Percentiles rank a stretch among this genome's conserved stretches.
Evolutionary conservation across 108 stramenopile genomes (phyloP).

Genomic region (Discostella pseudostelligera): DNA sequence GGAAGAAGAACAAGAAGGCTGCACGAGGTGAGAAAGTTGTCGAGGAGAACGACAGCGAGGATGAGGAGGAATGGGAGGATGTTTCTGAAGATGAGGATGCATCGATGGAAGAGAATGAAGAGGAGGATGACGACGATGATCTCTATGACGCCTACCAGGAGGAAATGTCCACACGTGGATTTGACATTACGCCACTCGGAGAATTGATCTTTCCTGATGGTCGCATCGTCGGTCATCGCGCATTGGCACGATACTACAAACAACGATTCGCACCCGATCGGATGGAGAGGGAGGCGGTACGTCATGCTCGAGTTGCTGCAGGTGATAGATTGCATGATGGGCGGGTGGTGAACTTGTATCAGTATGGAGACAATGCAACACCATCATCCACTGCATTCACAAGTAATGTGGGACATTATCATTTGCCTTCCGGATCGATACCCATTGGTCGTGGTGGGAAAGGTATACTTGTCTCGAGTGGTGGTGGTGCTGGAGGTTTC

Average conservation of each 20-base stretch:
- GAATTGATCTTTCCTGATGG: slow-evolving; percentile 88
- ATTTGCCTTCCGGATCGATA: slow-evolving; percentile 5
- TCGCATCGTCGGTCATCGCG: slow-evolving; percentile 85
- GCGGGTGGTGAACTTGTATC: slow-evolving; percentile 59
- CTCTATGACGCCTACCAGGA: slow-evolving; percentile 73
- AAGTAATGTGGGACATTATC: not conserved
- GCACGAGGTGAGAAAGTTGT: slow-evolving; percentile 3
- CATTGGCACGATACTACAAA: slow-evolving; percentile 76
- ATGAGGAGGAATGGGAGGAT: slow-evolving; percentile 67
- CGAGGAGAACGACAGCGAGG: slow-evolving; percentile 43
- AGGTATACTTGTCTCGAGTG: slow-evolving; percentile 57
- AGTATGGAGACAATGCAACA: slow-evolving; percentile 10
- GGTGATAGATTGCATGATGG: slow-evolving; percentile 78
- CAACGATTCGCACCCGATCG: slow-evolving; percentile 64
- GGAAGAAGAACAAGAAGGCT: slow-evolving; percentile 21
- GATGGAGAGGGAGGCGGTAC: slow-evolving; percentile 51
- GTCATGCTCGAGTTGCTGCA: slow-evolving; percentile 69
- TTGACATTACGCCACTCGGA: slow-evolving; percentile 85
- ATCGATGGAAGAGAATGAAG: slow-evolving; percentile 23
- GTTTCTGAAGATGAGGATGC: slow-evolving; percentile 44
- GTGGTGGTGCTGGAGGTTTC: slow-evolving; percentile 38
- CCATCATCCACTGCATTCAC: slow-evolving; percentile 7
- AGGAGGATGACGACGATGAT: slow-evolving; percentile 59
- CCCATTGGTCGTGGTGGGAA: slow-evolving; percentile 53
- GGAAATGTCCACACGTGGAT: slow-evolving; percentile 76